phyloP scores from a whole-genome alignment of 495 filamentous ascomycete genomes.

The Letharia lupina region DNA sequence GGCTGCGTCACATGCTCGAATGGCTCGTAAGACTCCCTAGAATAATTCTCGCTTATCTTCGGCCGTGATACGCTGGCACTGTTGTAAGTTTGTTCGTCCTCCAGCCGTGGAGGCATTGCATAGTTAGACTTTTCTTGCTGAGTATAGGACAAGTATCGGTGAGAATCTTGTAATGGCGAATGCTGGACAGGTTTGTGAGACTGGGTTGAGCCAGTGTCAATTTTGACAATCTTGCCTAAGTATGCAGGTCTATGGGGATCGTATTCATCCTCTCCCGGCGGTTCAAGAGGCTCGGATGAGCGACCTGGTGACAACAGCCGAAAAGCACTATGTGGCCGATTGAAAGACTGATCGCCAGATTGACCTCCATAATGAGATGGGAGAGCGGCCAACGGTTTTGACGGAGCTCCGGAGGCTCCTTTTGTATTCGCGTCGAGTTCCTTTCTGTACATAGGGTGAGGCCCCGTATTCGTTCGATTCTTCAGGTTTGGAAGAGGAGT shows the following conservation, averaged over 20 bases:
- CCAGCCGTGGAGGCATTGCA: neutral
- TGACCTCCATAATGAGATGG: slow-evolving; percentile 6
- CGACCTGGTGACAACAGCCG: slow-evolving; percentile 15
- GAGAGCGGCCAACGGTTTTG: slow-evolving; percentile 5
- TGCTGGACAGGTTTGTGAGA: neutral
- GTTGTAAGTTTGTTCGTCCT: neutral
- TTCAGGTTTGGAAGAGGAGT: slow-evolving; percentile 29
- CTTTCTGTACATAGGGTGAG: slow-evolving; percentile 25
- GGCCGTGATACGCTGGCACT: neutral
- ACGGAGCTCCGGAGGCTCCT: neutral
- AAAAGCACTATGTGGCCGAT: slow-evolving; percentile 22
- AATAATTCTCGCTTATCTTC: neutral
- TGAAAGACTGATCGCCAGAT: slow-evolving; percentile 20
- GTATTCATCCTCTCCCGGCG: slow-evolving; percentile 35
- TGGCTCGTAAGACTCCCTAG: neutral
- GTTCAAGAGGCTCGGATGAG: slow-evolving; percentile 20
- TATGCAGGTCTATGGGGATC: slow-evolving; percentile 34
- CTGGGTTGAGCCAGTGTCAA: slow-evolving; percentile 5
- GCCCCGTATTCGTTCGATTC: slow-evolving; percentile 27
- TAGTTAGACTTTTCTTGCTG: neutral
- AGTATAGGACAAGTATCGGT: slow-evolving; percentile 4
- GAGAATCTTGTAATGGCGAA: slow-evolving; percentile 1
- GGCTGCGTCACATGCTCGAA: neutral
- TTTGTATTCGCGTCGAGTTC: slow-evolving; percentile 15
- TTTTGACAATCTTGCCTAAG: slow-evolving; percentile 13